Percentiles rank a stretch among this genome's conserved stretches.
phyloP scores from a whole-genome alignment of 1,284 basidiomycete genomes.

The Stygiomarasmius scandens region DNA sequence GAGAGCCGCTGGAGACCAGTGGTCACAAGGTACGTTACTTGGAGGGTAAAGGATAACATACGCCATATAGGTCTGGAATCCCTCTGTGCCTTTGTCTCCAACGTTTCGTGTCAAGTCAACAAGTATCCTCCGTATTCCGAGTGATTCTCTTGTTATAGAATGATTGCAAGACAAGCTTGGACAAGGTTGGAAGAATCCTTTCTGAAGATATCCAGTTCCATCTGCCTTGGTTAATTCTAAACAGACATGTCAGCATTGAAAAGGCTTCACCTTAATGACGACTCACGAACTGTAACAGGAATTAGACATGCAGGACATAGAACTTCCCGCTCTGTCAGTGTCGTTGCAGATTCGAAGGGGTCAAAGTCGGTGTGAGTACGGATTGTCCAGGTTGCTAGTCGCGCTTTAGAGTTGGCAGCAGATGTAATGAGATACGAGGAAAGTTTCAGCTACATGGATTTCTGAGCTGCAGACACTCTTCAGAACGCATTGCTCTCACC shows the following conservation, averaged over 20 bases:
- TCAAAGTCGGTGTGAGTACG: background rate
- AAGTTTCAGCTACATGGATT: conserved; percentile 12
- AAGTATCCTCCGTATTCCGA: conserved; percentile 38
- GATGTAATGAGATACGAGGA: conserved; percentile 10
- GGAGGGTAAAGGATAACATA: conserved; percentile 18
- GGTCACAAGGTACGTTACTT: background rate
- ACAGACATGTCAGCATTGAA: too few relatives aligned
- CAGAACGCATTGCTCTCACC: too few relatives aligned
- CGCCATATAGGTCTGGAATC: conserved; percentile 27
- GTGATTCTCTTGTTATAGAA: conserved; percentile 34
- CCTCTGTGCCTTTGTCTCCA: conserved; percentile 3
- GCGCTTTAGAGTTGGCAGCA: background rate
- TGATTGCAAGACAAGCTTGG: conserved; percentile 22
- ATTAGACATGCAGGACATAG: background rate
- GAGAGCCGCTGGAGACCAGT: background rate
- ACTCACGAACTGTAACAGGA: too few relatives aligned
- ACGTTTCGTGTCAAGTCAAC: conserved; percentile 29
- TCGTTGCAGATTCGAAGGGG: background rate
- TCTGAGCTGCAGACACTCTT: too few relatives aligned
- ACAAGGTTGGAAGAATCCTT: conserved; percentile 33
- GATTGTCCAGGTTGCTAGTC: background rate
- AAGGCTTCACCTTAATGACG: too few relatives aligned
- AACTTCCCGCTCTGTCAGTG: background rate
- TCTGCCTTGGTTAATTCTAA: background rate
- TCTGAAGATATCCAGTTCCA: conserved; percentile 43